Base-by-base conservation (phyloP, 306 rosid species). In the Sindora glabra region DNA sequence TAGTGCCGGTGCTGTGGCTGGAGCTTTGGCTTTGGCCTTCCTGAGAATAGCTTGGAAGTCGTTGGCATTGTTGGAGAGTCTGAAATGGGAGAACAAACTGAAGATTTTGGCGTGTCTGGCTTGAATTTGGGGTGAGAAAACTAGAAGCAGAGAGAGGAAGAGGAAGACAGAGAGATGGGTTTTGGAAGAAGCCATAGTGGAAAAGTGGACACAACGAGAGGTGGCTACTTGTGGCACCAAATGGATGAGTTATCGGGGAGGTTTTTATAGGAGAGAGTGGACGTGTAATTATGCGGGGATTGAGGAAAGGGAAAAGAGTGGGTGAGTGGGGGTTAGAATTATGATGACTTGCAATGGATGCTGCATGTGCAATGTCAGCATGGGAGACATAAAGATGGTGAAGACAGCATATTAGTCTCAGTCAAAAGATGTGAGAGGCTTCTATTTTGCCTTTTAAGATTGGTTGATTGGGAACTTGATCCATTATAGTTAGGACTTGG, bases 281-380 rank as follows among this genome's bases (percentile, higher is more conserved):
- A 55, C 78, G 71, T 25, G 33, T 48, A 64, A 72, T 78, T 63
- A 58, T 78, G 96, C 90, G 87, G 1, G 68, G 86, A 80, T 82
- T 85, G 84, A 73, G 94, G 94, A 68, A 66, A 36, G 50, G 38
- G 67, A 34, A 45, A n/a, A n/a, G n/a, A n/a, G n/a, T n/a, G n/a
- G n/a, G 52, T 15, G 48, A 3, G 8, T 1, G 81, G 82, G 76
- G 95, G 95, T 80, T 54, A 33, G 38, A 59, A 13, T 15, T 26
- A 65, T 81, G 41, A 68, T 67, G 78, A 60, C 27, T 41, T 55
- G 7, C 8, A 17, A 48, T 62, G 59, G 72, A 80, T 51, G 79
- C 68, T 74, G 73, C 90, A 83, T 86, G 87, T 75, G 89, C 79
- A 52, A 67, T 65, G 79, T 47, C 61, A 65, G 67, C 71, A 67